A percentile compares a stretch with the other conserved stretches of the same genome.
Evolutionary conservation across 441 rosid genomes (phyloP).

Genomic region (Pelargonium cotyledonis): DNA sequence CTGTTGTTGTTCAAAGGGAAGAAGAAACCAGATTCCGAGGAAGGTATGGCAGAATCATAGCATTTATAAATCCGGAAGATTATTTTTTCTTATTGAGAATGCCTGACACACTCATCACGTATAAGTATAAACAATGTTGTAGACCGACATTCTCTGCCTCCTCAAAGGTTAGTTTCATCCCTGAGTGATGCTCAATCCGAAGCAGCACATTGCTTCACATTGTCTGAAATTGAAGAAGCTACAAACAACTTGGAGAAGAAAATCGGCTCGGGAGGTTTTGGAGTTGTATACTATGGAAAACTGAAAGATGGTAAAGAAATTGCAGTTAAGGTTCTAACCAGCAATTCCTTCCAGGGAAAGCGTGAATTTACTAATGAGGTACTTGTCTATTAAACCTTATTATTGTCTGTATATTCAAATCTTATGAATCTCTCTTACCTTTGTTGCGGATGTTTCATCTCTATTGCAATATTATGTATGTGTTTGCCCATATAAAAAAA

Average conservation of each 20-base stretch:
- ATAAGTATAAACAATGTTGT: neutral
- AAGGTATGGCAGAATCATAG: conserved; percentile 30
- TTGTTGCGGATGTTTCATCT: conserved; percentile 4
- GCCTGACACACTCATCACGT: neutral
- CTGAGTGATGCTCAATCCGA: conserved; percentile 60
- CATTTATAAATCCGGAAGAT: neutral
- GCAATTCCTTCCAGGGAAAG: conserved; percentile 85
- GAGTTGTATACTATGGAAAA: conserved; percentile 82
- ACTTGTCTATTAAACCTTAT: conserved; percentile 2
- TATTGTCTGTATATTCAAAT: no score
- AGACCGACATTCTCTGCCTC: conserved; percentile 32
- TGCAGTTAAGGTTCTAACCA: conserved; percentile 76
- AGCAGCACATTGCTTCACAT: conserved; percentile 72
- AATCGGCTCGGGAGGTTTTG: conserved; percentile 97
- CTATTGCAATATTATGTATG: neutral
- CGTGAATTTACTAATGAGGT: conserved; percentile 95
- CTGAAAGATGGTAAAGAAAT: conserved; percentile 82
- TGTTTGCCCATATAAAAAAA: neutral
- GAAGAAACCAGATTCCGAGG: conserved; percentile 30
- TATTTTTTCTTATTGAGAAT: neutral
- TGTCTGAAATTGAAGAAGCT: conserved; percentile 69
- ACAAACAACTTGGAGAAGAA: conserved; percentile 74
- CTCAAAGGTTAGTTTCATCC: conserved; percentile 47
- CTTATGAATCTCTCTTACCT: neutral
- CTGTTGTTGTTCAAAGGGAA: conserved; percentile 46